phyloP scores from a whole-genome alignment of 1,284 basidiomycete genomes.

The Moesziomyces globuligerus region DNA sequence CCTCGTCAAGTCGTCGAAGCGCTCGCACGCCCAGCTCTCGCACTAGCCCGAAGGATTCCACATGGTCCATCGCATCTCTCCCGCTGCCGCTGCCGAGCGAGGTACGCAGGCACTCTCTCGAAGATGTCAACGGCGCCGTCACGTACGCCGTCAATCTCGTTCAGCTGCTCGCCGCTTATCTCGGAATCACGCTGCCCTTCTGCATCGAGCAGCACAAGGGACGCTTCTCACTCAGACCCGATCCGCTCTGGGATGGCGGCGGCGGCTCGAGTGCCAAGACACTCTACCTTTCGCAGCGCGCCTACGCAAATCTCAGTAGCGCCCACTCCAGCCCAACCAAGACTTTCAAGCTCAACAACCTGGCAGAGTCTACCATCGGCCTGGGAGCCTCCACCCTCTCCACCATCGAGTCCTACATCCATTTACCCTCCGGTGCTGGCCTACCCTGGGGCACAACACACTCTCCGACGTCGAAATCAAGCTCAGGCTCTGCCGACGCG shows the following conservation, averaged over 20 bases:
- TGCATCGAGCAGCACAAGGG: slow-evolving; percentile 42
- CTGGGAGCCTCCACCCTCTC: slow-evolving; percentile 54
- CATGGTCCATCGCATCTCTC: slow-evolving; percentile 49
- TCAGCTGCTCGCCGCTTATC: slow-evolving; percentile 44
- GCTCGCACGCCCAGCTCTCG: not conserved
- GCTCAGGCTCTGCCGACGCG: not conserved
- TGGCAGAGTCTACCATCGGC: slow-evolving; percentile 47
- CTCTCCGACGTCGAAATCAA: slow-evolving; percentile 1
- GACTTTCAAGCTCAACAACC: slow-evolving; percentile 32
- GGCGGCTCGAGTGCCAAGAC: slow-evolving; percentile 47
- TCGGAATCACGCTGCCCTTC: slow-evolving; percentile 56
- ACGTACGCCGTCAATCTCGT: slow-evolving; percentile 45
- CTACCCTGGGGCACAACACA: slow-evolving; percentile 38
- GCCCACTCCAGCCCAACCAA: slow-evolving; percentile 1
- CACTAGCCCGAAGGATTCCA: slow-evolving; percentile 5
- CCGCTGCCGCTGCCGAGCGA: slow-evolving; percentile 50
- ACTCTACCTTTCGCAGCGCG: slow-evolving; percentile 42
- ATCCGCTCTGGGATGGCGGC: slow-evolving; percentile 51
- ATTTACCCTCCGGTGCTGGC: slow-evolving; percentile 30
- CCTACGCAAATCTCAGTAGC: slow-evolving; percentile 37
- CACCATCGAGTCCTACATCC: slow-evolving; percentile 52
- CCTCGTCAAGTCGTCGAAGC: not conserved
- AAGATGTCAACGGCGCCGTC: slow-evolving; percentile 53
- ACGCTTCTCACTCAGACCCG: slow-evolving; percentile 31
- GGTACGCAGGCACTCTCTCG: slow-evolving; percentile 45